Evolutionary conservation across 2,329 filamentous ascomycete species (phyloP), one percentile per base, ranked within the genome.

Genomic region (Cladosporium sp.): DNA sequence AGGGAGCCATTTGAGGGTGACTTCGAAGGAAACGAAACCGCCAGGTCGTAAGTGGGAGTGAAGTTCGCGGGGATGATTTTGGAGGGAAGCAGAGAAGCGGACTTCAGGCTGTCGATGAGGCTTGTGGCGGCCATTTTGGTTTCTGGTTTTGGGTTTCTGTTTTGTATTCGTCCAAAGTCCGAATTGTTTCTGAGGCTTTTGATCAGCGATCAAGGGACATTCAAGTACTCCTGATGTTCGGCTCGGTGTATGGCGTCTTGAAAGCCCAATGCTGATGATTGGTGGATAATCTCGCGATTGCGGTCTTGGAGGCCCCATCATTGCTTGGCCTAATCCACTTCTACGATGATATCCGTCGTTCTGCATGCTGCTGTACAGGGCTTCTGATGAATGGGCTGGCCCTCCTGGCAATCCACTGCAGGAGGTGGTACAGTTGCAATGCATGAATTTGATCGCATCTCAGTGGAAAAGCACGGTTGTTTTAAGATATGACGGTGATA

Each of bases 41-140:
- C 21, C 5, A 57, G 18, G 11, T 57, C 18, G 30, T 32, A 21
- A 14, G 74, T 76, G 1, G 83, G 82, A 54, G 73, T 74, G 72
- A 85, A 85, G 30, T 68, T 70, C 11, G 73, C 68, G 0, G 81
- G 78, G 49, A 85, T 80, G 52, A 85, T 57, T 24, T 66, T 59
- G 11, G 74, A 76, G 14, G 75, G 75, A 10, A 77, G 71, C 32
- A 77, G 73, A 3, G 66, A 67, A 32, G 74, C 75, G 44, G 59
- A 59, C 30, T 68, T 69, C 3, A 77, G 72, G 21, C 71, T 73
- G 26, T 69, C 60, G 49, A 76, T 55, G 58, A 77, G 30, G 64
- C 66, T 44, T 8, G n/a, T 30, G 34, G 36, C 21, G 24, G 49
- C 26, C 49, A 52, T 52, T 7, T 52, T 52, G 49, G 11, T 51